phyloP scores from a whole-genome alignment of 768 basidiomycete species.

The Tricholoma matsutake region DNA sequence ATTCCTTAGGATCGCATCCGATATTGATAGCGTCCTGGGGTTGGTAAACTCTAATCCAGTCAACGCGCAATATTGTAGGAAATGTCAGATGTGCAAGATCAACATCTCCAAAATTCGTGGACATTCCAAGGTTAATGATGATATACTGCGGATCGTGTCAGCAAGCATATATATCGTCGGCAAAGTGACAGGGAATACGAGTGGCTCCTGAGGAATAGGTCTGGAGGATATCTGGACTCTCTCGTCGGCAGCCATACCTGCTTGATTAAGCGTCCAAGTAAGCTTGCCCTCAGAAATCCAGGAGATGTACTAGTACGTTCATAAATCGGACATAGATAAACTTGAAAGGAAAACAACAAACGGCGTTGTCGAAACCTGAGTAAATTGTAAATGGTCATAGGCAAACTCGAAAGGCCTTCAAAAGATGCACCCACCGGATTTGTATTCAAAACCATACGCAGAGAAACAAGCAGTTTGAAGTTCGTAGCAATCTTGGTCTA shows the following conservation, averaged over 20 bases:
- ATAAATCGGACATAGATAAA: not conserved
- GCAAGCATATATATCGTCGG: not conserved
- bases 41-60: slow-evolving; percentile 93
- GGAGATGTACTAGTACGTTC: slow-evolving; percentile 57
- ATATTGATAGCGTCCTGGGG: slow-evolving; percentile 63
- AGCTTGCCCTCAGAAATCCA: slow-evolving; percentile 67
- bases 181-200: slow-evolving; percentile 42
- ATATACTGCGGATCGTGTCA: slow-evolving; percentile 54
- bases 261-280: slow-evolving; percentile 67
- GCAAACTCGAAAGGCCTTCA: slow-evolving; percentile 2
- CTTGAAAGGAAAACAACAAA: slow-evolving; percentile 28
- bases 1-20: slow-evolving; percentile 79
- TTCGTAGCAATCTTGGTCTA: slow-evolving; percentile 71
- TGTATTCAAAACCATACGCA: slow-evolving; percentile 81
- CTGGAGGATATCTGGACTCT: slow-evolving; percentile 60
- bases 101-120: slow-evolving; percentile 67
- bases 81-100: slow-evolving; percentile 71
- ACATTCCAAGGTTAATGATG: slow-evolving; percentile 84
- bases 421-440: slow-evolving; percentile 46
- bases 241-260: slow-evolving; percentile 56
- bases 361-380: slow-evolving; percentile 48
- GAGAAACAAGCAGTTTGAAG: slow-evolving; percentile 50
- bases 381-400: slow-evolving; percentile 6
- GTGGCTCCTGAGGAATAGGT: slow-evolving; percentile 79
- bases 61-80: slow-evolving; percentile 72